phyloP scores from a whole-genome alignment of 2,329 filamentous ascomycete species.

The Aureobasidium melanogenum region DNA sequence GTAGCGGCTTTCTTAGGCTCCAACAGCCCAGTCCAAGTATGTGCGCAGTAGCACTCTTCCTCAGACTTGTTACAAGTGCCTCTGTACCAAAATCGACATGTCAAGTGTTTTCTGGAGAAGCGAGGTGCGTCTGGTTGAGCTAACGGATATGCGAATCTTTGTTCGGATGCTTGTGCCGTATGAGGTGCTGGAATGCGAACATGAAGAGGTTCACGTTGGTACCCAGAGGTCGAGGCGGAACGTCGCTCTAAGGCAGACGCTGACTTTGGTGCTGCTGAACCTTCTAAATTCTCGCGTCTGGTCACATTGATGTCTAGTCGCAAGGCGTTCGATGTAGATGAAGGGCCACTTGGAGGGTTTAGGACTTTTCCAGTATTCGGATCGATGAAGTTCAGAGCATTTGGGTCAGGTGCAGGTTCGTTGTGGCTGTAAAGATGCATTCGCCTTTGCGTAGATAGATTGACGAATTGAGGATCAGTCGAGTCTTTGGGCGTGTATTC shows the following conservation, averaged over 20 bases:
- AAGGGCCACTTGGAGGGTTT: background rate
- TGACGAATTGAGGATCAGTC: constrained; percentile 16
- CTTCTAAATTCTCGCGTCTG: background rate
- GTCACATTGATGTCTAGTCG: background rate
- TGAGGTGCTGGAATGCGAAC: background rate
- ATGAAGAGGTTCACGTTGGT: background rate
- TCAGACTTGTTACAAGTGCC: constrained; percentile 13
- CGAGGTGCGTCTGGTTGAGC: background rate
- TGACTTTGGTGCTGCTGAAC: background rate
- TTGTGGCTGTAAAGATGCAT: constrained; percentile 18
- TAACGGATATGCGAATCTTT: background rate
- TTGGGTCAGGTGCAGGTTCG: constrained; percentile 22
- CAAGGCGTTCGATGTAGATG: background rate
- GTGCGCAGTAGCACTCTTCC: constrained; percentile 15
- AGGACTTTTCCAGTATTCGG: constrained; percentile 21
- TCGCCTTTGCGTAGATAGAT: constrained; percentile 17
- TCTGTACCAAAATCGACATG: constrained; percentile 18
- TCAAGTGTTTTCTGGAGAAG: constrained; percentile 7
- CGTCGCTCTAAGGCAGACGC: background rate
- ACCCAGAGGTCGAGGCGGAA: background rate
- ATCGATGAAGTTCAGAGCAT: constrained; percentile 21
- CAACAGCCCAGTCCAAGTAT: constrained; percentile 3
- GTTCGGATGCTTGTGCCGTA: background rate
- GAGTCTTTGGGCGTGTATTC: constrained; percentile 19
- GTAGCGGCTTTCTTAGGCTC: background rate